Conservation (phyloP, 768 basidiomycete genomes). For the Tremella mesenterica region DNA sequence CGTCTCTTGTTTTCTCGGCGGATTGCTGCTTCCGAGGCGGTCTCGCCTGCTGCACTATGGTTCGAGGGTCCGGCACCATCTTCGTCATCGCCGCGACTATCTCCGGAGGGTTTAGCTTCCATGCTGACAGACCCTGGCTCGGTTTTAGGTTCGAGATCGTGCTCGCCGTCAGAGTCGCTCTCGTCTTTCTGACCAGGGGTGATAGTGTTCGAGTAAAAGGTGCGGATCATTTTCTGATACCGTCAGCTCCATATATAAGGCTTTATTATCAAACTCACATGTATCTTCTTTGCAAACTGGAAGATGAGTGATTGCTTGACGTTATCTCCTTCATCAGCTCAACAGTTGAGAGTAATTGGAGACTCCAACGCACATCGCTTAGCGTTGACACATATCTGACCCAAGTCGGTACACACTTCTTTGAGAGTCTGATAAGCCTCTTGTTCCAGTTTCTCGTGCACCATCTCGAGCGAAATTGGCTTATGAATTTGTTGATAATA, state of each 20-base stretch:
- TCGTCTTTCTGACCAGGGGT: constrained; percentile 8
- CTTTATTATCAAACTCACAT: constrained; percentile 17
- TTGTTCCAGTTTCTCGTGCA: constrained; percentile 24
- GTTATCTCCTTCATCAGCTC: constrained; percentile 30
- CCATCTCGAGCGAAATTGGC: constrained; percentile 33
- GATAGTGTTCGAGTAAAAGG: constrained; percentile 17
- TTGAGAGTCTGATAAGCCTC: constrained; percentile 29
- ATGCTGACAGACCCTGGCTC: not conserved
- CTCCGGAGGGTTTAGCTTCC: not conserved
- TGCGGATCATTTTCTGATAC: constrained; percentile 30
- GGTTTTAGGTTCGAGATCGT: not conserved
- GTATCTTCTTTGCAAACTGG: constrained; percentile 39
- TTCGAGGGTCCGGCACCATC: constrained; percentile 6
- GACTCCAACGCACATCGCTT: constrained; percentile 40
- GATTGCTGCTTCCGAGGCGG: not conserved
- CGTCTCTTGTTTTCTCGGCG: constrained; percentile 13
- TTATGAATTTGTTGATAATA: constrained; percentile 41
- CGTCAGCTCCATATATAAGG: not conserved
- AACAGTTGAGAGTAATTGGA: not conserved
- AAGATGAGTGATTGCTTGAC: constrained; percentile 37
- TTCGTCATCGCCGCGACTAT: too few species aligned
- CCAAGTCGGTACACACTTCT: constrained; percentile 34
- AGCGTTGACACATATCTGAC: constrained; percentile 41
- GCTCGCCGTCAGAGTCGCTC: constrained; percentile 23
- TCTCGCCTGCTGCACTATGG: constrained; percentile 2